Conservation (phyloP, 2,329 filamentous ascomycete species). For the Sporothrix globosa region DNA sequence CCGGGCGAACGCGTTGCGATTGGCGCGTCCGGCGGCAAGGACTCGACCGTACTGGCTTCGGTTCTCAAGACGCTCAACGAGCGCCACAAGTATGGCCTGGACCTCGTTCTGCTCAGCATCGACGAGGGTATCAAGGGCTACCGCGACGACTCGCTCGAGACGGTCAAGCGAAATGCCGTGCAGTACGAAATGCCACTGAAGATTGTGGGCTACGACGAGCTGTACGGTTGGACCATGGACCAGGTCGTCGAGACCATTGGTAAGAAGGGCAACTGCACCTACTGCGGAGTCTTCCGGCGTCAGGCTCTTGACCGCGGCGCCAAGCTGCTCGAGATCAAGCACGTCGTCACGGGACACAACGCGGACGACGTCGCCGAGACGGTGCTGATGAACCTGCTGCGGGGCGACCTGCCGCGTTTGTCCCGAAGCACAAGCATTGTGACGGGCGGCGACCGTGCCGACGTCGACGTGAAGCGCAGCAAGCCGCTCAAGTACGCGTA, state of each 20-base stretch:
- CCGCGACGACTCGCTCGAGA: conserved; percentile 92
- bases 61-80: conserved; percentile 95
- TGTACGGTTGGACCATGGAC: conserved; percentile 99
- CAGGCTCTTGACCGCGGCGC: conserved; percentile 93
- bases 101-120: conserved; percentile 85
- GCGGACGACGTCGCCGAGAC: conserved; percentile 97
- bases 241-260: conserved; percentile 95
- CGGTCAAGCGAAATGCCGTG: conserved; percentile 87
- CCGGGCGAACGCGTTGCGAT: conserved; percentile 88
- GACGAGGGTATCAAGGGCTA: conserved; percentile 98
- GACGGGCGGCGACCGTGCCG: conserved; percentile 74
- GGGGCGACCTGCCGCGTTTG: conserved; percentile 85
- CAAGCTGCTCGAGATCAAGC: conserved; percentile 80
- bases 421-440: conserved; percentile 89
- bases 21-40: conserved; percentile 94
- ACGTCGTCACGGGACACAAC: conserved; percentile 97
- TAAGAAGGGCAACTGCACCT: conserved; percentile 98
- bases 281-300: conserved; percentile 93
- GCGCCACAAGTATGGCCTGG: conserved; percentile 80
- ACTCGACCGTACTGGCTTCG: conserved; percentile 92
- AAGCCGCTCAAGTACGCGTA: conserved; percentile 98
- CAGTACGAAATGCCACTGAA: conserved; percentile 92
- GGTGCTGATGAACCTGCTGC: conserved; percentile 92
- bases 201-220: conserved; percentile 88
- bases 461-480: conserved; percentile 91